Evolutionary conservation across 106 monocot species (phyloP), one percentile per base, ranked within the genome.

Genomic region (Gastrodia elata): DNA sequence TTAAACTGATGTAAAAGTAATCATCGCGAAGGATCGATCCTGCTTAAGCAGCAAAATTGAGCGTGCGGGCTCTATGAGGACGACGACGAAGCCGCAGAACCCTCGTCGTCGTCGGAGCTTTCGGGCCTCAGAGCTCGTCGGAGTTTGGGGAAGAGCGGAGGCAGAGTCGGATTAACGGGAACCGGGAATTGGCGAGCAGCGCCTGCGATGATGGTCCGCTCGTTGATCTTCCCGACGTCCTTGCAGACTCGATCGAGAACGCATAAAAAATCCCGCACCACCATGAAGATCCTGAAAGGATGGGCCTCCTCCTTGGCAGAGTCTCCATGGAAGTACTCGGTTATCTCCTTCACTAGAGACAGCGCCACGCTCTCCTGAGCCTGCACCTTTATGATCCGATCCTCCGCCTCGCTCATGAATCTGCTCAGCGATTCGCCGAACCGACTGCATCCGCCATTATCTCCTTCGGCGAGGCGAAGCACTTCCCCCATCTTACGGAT

Each of bases 301-400:
- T 95, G 94, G 28, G 88, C 86, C 74, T 94, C 94, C 70, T 91
- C 94, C 44, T 77, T 89, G 0, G 81, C 86, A 1, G 91, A 91
- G 69, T 91, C 82, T 11, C 94, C 94, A 69, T 94, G 91, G 72
- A 94, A 94, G 46, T 94, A 94, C 76, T 94, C 91, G 0, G 91
- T 94, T 72, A 91, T 89, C 65, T 94, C 94, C 80, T 94, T 94
- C 0, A 94, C 94, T 25, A 91, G 64, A 16, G 88, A 83, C 5
- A 89, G 56, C 1, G 91, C 87, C 8, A 89, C 89, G 33, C 87
- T 91, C 82, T 94, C 94, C 32, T 88, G 85, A 8, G 84, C 91
- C 71, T 91, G 88, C 39, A 94, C 78, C 58, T 72, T 83, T 40
- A 87, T 85, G 36, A 94, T 84, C 43, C 84, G 82, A 35, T 84